Percentiles rank a stretch among this genome's conserved stretches.
Evolutionary conservation across 208 protist species (phyloP).

Genomic region (Trypanosoma avium): DNA sequence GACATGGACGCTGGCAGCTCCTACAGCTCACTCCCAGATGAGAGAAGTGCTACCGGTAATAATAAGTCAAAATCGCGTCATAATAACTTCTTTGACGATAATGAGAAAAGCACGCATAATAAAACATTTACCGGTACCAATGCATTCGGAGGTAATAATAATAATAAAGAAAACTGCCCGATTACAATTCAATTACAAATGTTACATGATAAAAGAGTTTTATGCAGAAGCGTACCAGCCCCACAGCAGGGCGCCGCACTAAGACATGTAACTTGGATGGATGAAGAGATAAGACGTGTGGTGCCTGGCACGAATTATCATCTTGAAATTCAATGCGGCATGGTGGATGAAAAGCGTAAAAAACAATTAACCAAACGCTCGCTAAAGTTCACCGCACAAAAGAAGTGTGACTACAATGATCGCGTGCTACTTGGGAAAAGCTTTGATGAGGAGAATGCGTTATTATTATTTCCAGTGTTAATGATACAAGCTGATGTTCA

Average conservation of each 20-base stretch:
- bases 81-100: background rate
- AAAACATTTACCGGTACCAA: background rate
- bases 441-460: conserved; percentile 31
- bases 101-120: background rate
- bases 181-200: conserved; percentile 14
- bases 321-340: conserved; percentile 21
- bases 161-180: background rate
- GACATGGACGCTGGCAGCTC: conserved; percentile 25
- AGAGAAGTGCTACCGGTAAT: background rate
- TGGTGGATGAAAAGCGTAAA: conserved; percentile 20
- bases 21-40: conserved; percentile 5
- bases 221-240: conserved; percentile 19
- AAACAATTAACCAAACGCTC: conserved; percentile 20
- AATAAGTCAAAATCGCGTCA: background rate
- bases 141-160: background rate
- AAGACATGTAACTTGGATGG: conserved; percentile 21
- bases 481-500: conserved; percentile 28
- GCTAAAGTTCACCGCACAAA: conserved; percentile 13
- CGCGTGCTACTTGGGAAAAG: conserved; percentile 16
- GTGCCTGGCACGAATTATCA: conserved; percentile 24
- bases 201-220: conserved; percentile 8
- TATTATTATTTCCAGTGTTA: conserved; percentile 24
- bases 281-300: conserved; percentile 22
- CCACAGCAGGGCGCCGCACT: conserved; percentile 17
- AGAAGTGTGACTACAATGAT: conserved; percentile 23